phyloP scores from a whole-genome alignment of 768 basidiomycete genomes.

The Phylloporus scabripes region DNA sequence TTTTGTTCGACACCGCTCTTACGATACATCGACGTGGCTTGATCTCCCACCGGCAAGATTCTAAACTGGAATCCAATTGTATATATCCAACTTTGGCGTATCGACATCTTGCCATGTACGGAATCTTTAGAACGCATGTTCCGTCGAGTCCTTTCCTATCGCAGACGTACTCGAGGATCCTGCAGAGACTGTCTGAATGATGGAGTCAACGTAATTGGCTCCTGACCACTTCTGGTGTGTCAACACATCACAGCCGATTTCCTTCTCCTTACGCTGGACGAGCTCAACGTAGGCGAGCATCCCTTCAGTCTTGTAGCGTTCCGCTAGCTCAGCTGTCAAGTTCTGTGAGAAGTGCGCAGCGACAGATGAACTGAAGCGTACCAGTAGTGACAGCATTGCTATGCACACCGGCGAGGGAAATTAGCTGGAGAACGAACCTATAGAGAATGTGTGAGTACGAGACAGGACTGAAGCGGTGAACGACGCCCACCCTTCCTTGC shows the following conservation, averaged over 20 bases:
- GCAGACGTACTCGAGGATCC: slow-evolving; percentile 86
- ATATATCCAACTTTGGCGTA: slow-evolving; percentile 3
- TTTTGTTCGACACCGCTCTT: neutral
- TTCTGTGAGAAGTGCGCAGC: slow-evolving; percentile 3
- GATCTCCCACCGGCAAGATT: slow-evolving; percentile 5
- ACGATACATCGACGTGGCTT: neutral
- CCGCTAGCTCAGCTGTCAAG: slow-evolving; percentile 65
- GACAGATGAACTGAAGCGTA: slow-evolving; percentile 26
- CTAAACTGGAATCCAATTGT: neutral
- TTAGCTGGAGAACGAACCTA: slow-evolving; percentile 83
- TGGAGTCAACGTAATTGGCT: slow-evolving; percentile 85
- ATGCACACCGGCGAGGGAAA: slow-evolving; percentile 89
- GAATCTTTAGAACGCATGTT: slow-evolving; percentile 62
- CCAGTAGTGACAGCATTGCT: slow-evolving; percentile 75
- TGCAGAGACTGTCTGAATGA: slow-evolving; percentile 76
- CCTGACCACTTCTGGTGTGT: slow-evolving; percentile 98
- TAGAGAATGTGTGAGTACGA: slow-evolving; percentile 3
- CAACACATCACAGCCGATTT: slow-evolving; percentile 82
- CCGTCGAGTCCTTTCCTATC: slow-evolving; percentile 83
- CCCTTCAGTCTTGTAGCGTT: slow-evolving; percentile 77
- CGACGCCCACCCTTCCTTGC: slow-evolving; percentile 66
- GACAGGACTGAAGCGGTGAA: neutral
- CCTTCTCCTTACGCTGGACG: slow-evolving; percentile 83
- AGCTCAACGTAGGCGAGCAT: slow-evolving; percentile 92
- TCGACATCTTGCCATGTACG: neutral